Evolutionary conservation across 1,139 yeast species (phyloP).

Genomic region (Geotrichum australiense): DNA sequence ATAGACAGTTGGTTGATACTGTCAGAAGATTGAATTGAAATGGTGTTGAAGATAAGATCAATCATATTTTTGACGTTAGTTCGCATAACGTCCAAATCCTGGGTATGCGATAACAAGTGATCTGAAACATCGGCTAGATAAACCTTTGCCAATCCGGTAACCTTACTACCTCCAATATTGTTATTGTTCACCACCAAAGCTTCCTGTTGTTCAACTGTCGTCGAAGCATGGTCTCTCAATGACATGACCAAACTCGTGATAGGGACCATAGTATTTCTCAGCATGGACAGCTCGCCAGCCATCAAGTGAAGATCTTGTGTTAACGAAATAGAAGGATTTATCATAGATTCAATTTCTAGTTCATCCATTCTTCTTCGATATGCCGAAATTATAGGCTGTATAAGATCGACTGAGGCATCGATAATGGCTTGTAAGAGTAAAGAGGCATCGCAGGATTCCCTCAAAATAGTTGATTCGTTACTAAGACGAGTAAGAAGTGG

Average conservation of each 20-base stretch:
- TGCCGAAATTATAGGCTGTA: constrained; percentile 54
- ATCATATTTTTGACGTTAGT: constrained; percentile 44
- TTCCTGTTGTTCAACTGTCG: constrained; percentile 3
- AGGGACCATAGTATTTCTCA: constrained; percentile 42
- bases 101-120: constrained; percentile 44
- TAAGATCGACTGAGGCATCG: constrained; percentile 50
- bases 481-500: constrained; percentile 44
- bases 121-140: constrained; percentile 49
- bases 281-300: constrained; percentile 44
- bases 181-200: constrained; percentile 4
- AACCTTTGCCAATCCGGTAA: constrained; percentile 37
- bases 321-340: constrained; percentile 43
- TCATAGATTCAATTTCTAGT: constrained; percentile 44
- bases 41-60: constrained; percentile 47
- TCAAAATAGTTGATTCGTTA: constrained; percentile 40
- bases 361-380: constrained; percentile 45
- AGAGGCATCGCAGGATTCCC: constrained; percentile 46
- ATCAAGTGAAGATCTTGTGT: constrained; percentile 47
- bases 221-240: constrained; percentile 36
- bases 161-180: constrained; percentile 18
- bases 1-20: constrained; percentile 46
- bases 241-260: constrained; percentile 41
- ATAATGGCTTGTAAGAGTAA: constrained; percentile 46
- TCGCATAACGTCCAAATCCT: constrained; percentile 47
- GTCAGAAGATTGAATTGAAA: constrained; percentile 45